Evolutionary conservation across 1,284 basidiomycete genomes (phyloP), one percentile per base, ranked within the genome.

Genomic region (Termitomyces sp.): DNA sequence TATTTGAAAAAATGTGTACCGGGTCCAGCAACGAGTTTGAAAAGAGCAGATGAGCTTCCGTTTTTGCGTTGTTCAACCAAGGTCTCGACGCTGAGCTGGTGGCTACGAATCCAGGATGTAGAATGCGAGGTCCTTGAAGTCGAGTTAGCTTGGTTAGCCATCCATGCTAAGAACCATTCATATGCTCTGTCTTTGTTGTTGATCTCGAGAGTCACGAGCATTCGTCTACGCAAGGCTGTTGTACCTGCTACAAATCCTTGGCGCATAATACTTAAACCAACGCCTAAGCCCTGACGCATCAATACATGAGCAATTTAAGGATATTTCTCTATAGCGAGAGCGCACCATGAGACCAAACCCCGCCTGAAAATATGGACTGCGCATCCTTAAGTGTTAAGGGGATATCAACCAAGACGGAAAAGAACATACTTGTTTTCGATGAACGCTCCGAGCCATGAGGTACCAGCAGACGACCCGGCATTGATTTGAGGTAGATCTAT

Each of bases 131-230:
- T 53, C 33, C 58, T 63, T 7, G 62, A 67, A 6, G 74, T 58
- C 46, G 70, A 58, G 58, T 66, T 66, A 41, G 80, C 70, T 64
- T 83, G 81, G 56, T 80, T 81, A 2, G 94, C 86, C 91, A 99
- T 94, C 97, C 97, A 99, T 58, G 90, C 80, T 30, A 99, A 83
- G 70, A 99, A 96, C 95, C 97, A 99, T 36, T 93, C 89, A 70
- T 99, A 98, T 2, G 95, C 81, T 28, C 83, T 86, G 69, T 99
- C 97, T 67, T 95, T 94, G 64, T 95, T 98, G 50, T 92, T 93
- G 62, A 99, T 94, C 73, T 99, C 97, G 46, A 99, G 83, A 5
- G 93, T 90, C 42, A 99, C 94, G 49, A 99, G 85, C 75, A 99
- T 80, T 31, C 96, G 84, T 24, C 97, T 80, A 55, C 92, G 94